Evolutionary conservation across 371 early-diverging fungal species (phyloP).

Genomic region (Smittium culicis): DNA sequence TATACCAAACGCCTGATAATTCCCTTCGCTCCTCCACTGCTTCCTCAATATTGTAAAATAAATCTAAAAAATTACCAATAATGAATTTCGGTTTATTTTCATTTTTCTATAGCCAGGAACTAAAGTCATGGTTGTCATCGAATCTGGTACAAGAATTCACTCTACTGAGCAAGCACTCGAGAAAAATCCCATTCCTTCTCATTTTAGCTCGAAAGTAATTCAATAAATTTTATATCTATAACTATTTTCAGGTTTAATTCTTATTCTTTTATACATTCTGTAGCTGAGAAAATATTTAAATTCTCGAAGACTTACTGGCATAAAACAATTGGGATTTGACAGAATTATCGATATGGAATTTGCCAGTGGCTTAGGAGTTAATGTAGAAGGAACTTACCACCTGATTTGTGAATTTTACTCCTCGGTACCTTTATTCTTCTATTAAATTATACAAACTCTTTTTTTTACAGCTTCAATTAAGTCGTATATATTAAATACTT

Average conservation of each 20-base stretch:
- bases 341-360: conserved; percentile 88
- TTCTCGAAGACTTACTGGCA: conserved; percentile 58
- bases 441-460: too few species aligned
- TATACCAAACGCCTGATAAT: too few species aligned
- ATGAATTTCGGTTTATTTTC: neutral
- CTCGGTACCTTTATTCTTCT: conserved; percentile 26
- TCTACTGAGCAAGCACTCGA: conserved; percentile 78
- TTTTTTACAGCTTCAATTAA: too few species aligned
- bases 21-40: too few species aligned
- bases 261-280: too few species aligned
- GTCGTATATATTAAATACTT: too few species aligned
- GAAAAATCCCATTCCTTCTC: conserved; percentile 68
- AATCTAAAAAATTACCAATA: conserved; percentile 39
- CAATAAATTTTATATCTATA: too few species aligned
- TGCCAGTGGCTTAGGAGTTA: conserved; percentile 40
- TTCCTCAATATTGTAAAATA: too few species aligned
- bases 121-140: conserved; percentile 80
- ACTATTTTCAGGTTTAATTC: too few species aligned
- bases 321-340: conserved; percentile 71
- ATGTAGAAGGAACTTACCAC: conserved; percentile 58
- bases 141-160: conserved; percentile 88
- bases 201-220: conserved; percentile 69
- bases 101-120: conserved; percentile 33
- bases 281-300: conserved; percentile 79
- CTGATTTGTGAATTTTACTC: conserved; percentile 91